A percentile compares a stretch with the other conserved stretches of the same genome.
phyloP scores from a whole-genome alignment of 495 filamentous ascomycete genomes.

The Tuber brumale region DNA sequence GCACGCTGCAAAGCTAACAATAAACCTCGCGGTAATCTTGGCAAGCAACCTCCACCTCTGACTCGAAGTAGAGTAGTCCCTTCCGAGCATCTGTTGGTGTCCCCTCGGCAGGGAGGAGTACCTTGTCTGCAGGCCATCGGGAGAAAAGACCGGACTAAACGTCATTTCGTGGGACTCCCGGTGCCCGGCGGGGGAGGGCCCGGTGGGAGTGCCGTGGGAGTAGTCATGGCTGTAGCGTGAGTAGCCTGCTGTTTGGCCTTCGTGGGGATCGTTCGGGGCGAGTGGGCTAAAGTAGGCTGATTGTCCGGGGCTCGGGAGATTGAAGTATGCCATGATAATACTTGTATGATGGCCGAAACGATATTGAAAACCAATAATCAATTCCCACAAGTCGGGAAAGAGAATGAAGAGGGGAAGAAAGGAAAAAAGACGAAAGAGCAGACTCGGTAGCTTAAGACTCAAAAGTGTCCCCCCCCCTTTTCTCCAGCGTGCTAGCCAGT shows the following conservation, averaged over 20 bases:
- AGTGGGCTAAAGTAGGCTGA: not conserved
- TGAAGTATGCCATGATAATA: not conserved
- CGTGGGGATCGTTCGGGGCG: not conserved
- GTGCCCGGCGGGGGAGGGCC: not conserved
- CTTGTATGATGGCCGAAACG: not conserved
- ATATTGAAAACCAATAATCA: not conserved
- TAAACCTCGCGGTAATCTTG: slow-evolving; percentile 17
- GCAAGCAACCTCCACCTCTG: not conserved
- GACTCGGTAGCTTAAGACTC: not conserved
- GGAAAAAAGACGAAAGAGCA: not conserved
- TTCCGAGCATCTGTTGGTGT: not conserved
- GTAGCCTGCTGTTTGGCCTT: not conserved
- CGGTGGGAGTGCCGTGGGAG: not conserved
- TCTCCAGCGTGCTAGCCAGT: not conserved
- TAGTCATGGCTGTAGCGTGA: not conserved
- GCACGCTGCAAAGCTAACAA: slow-evolving; percentile 12
- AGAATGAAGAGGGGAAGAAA: not conserved
- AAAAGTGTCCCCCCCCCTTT: not conserved
- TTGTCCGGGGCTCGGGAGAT: not conserved
- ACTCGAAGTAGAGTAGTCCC: not conserved
- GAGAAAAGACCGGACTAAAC: not conserved
- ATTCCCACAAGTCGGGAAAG: not conserved
- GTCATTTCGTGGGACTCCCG: not conserved
- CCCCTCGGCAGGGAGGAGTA: not conserved
- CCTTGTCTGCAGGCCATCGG: not conserved